A percentile compares a stretch with the other conserved stretches of the same genome.
These are phyloP conservation scores for Boletales sp. DNA, from an alignment of 768 basidiomycete species.

Conservation along the genomic window DNA sequence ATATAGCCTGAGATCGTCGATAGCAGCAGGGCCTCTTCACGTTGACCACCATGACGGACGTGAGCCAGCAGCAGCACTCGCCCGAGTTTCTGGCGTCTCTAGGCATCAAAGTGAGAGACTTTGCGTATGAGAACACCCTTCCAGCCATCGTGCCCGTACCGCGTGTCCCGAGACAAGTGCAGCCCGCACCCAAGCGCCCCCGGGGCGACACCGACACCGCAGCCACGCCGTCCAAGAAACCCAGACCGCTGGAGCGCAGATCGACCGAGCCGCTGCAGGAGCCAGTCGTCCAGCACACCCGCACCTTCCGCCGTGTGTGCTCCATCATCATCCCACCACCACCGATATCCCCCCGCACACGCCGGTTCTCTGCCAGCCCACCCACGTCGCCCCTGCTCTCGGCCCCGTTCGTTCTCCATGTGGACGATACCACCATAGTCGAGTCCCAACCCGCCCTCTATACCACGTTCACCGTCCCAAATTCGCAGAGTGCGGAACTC, in stretches of 20 bases:
- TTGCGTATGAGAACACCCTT: slow-evolving; percentile 64
- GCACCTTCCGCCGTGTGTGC: slow-evolving; percentile 13
- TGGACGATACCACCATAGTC: slow-evolving; percentile 29
- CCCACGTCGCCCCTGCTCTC: slow-evolving; percentile 28
- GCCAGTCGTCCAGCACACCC: slow-evolving; percentile 11
- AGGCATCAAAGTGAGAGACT: slow-evolving; percentile 52
- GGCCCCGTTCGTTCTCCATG: slow-evolving; percentile 31
- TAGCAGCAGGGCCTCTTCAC: no score
- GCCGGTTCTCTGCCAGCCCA: slow-evolving; percentile 16
- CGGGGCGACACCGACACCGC: slow-evolving; percentile 19
- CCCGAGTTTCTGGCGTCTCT: slow-evolving; percentile 25
- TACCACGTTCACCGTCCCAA: slow-evolving; percentile 30
- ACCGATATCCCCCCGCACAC: slow-evolving; percentile 5
- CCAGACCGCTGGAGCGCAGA: slow-evolving; percentile 27
- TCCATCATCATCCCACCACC: slow-evolving; percentile 10
- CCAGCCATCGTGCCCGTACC: slow-evolving; percentile 56
- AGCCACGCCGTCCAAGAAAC: slow-evolving; percentile 15
- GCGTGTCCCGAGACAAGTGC: slow-evolving; percentile 45
- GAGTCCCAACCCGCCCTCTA: slow-evolving; percentile 14
- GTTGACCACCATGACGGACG: no score
- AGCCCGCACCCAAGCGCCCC: slow-evolving; percentile 42
- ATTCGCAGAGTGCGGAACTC: slow-evolving; percentile 6
- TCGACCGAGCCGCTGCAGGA: slow-evolving; percentile 35
- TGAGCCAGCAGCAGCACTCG: slow-evolving; percentile 31
- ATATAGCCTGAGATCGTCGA: no score